Conservation (phyloP, 805 yeast species). For the Teunomyces aglyptinius region DNA sequence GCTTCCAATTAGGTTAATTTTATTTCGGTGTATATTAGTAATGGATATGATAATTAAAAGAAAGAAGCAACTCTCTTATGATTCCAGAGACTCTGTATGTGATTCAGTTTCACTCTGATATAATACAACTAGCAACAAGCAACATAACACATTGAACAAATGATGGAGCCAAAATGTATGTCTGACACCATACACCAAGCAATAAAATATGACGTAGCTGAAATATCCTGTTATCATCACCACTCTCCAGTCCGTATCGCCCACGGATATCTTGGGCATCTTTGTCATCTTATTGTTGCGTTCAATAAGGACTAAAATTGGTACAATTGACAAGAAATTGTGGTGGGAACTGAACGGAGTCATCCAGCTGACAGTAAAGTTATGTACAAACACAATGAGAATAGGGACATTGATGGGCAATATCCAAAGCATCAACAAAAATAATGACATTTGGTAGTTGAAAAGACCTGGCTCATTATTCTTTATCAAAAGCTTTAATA, state of each 20-base stretch:
- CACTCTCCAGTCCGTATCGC: neutral
- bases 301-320: conserved; percentile 62
- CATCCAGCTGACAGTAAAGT: conserved; percentile 71
- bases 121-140: conserved; percentile 37
- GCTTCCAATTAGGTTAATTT: conserved; percentile 34
- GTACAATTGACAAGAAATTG: conserved; percentile 72
- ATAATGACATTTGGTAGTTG: conserved; percentile 62
- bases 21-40: conserved; percentile 16
- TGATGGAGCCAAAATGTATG: conserved; percentile 86
- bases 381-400: conserved; percentile 76
- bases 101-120: conserved; percentile 2
- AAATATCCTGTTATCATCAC: conserved; percentile 4
- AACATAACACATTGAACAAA: conserved; percentile 61
- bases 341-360: conserved; percentile 88
- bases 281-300: conserved; percentile 48
- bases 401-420: conserved; percentile 78
- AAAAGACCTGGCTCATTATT: conserved; percentile 27
- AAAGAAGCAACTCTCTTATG: too few species aligned
- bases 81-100: too few species aligned
- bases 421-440: conserved; percentile 72
- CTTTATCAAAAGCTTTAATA: conserved; percentile 31
- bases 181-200: conserved; percentile 71
- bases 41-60: conserved; percentile 2
- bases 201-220: conserved; percentile 54
- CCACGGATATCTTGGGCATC: conserved; percentile 32